These are phyloP conservation scores for Phytophthora constricta DNA, from an alignment of 352 stramenopile species.

Conservation along the genomic window DNA sequence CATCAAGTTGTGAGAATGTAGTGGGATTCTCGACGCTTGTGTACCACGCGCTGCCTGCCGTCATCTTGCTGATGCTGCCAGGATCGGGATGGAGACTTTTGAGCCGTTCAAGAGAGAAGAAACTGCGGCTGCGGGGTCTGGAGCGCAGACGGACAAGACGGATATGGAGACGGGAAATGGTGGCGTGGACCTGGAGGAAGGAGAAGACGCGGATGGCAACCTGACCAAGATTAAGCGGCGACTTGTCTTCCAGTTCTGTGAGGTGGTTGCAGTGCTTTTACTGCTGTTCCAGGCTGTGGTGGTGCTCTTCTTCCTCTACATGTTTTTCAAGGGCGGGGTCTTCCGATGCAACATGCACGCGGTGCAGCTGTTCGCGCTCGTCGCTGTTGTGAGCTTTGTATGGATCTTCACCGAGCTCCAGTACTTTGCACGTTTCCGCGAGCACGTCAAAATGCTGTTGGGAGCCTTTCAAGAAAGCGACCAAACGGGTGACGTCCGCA, in stretches of 20 bases:
- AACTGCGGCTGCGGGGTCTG: neutral
- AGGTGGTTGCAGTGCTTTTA: constrained; percentile 62
- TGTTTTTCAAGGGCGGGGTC: constrained; percentile 82
- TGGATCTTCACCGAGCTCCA: constrained; percentile 69
- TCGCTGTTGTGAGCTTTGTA: constrained; percentile 61
- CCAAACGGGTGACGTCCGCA: constrained; percentile 74
- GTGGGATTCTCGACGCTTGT: constrained; percentile 80
- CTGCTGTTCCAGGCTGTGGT: constrained; percentile 64
- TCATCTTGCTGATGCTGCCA: constrained; percentile 68
- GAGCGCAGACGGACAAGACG: constrained; percentile 21
- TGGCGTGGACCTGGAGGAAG: constrained; percentile 35
- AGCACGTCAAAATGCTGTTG: constrained; percentile 87
- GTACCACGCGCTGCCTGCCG: constrained; percentile 65
- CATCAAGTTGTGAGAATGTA: constrained; percentile 76
- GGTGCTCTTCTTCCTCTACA: constrained; percentile 79
- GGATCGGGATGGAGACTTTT: constrained; percentile 65
- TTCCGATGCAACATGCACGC: constrained; percentile 56
- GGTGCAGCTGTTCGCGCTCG: constrained; percentile 65
- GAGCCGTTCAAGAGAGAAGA: constrained; percentile 76
- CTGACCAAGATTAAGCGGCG: constrained; percentile 78
- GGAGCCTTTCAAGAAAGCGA: constrained; percentile 85
- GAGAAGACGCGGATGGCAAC: constrained; percentile 51
- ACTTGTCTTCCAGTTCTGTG: constrained; percentile 74
- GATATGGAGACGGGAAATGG: constrained; percentile 35
- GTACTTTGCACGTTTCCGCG: constrained; percentile 79